Conservation (phyloP, 768 basidiomycete species). For the Kwoniella pini region DNA sequence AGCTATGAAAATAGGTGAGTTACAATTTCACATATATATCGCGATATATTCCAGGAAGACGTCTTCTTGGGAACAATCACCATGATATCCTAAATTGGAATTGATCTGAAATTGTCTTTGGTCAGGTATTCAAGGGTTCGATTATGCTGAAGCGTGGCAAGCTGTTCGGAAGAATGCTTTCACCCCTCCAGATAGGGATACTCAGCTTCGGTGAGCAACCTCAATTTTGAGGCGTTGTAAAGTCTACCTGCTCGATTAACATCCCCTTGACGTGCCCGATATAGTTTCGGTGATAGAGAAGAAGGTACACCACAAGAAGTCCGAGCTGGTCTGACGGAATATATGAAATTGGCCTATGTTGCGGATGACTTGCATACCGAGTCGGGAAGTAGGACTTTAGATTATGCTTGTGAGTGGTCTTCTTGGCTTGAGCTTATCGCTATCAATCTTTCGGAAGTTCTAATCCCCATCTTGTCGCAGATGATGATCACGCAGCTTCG, state of each 20-base stretch:
- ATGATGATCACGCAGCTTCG: slow-evolving; percentile 75
- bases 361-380: slow-evolving; percentile 77
- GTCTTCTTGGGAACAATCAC: not conserved
- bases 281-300: slow-evolving; percentile 63
- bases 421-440: too few relatives aligned
- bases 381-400: slow-evolving; percentile 73
- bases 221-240: too few relatives aligned
- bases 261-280: not conserved
- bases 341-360: slow-evolving; percentile 70
- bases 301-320: slow-evolving; percentile 65
- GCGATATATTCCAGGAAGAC: not conserved
- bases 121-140: slow-evolving; percentile 63
- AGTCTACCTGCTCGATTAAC: too few relatives aligned
- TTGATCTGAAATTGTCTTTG: not conserved
- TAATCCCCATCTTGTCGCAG: slow-evolving; percentile 59
- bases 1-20: slow-evolving; percentile 39
- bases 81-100: too few relatives aligned
- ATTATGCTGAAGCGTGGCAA: slow-evolving; percentile 67
- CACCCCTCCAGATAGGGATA: slow-evolving; percentile 53
- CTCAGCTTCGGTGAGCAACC: slow-evolving; percentile 59
- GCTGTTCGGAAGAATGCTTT: slow-evolving; percentile 75
- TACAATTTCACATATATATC: too few relatives aligned
- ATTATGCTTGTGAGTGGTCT: slow-evolving; percentile 67
- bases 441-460: too few relatives aligned
- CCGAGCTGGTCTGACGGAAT: slow-evolving; percentile 74